Conservation (phyloP, 2,329 filamentous ascomycete genomes). For the Metarhizium anisopliae region DNA sequence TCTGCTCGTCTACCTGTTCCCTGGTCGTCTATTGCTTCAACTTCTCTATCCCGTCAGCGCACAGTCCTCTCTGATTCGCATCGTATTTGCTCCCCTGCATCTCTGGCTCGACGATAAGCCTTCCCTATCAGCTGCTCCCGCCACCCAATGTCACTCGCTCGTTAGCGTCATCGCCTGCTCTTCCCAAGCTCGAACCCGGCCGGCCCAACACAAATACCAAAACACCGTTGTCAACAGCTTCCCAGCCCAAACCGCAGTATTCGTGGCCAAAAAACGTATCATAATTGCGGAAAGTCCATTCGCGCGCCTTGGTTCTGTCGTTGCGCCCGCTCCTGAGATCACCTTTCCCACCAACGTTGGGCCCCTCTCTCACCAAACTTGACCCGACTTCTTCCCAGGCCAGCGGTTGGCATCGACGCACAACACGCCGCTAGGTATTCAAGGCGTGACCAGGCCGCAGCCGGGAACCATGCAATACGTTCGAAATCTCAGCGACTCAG, state of each 20-base stretch:
- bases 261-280: not conserved
- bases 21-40: not conserved
- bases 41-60: not conserved
- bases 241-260: not conserved
- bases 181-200: not conserved
- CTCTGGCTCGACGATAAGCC: not conserved
- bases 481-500: conserved; percentile 84
- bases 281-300: not conserved
- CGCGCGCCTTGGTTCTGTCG: not conserved
- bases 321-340: not conserved
- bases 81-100: not conserved
- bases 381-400: not conserved
- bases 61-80: not conserved
- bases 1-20: not conserved
- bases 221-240: not conserved
- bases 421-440: not conserved
- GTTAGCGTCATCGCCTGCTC: not conserved
- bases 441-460: conserved; percentile 5
- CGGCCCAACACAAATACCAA: no score
- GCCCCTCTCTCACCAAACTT: not conserved
- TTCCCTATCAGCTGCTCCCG: not conserved
- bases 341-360: not conserved
- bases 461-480: conserved; percentile 86
- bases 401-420: not conserved
- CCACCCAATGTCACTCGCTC: not conserved